Conservation (phyloP, 768 basidiomycete species). For the Russula virescens region DNA sequence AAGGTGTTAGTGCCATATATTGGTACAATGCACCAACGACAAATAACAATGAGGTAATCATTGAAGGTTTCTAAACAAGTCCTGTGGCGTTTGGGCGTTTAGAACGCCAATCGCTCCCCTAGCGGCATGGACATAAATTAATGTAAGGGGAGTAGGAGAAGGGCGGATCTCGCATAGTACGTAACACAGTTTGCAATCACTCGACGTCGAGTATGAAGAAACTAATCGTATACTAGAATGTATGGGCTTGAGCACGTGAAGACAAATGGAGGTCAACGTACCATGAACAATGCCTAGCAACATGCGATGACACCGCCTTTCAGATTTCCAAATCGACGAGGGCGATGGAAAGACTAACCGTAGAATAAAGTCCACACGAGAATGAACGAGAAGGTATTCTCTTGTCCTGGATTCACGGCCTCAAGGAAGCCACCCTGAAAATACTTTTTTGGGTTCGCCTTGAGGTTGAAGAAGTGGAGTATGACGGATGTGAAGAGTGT, state of each 20-base stretch:
- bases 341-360: slow-evolving; percentile 44
- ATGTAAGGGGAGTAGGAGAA: not conserved
- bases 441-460: slow-evolving; percentile 56
- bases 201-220: too few species aligned
- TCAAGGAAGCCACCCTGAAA: slow-evolving; percentile 58
- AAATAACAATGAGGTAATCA: not conserved
- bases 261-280: not conserved
- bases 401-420: slow-evolving; percentile 79
- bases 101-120: not conserved
- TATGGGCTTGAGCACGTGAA: not conserved
- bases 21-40: not conserved
- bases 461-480: slow-evolving; percentile 67
- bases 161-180: not conserved
- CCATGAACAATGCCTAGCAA: slow-evolving; percentile 42
- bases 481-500: slow-evolving; percentile 61
- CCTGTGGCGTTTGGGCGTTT: not conserved
- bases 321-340: slow-evolving; percentile 13
- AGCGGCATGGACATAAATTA: not conserved
- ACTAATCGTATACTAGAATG: slow-evolving; percentile 14
- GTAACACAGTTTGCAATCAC: too few species aligned
- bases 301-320: slow-evolving; percentile 12
- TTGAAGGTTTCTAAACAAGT: not conserved
- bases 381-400: slow-evolving; percentile 86
- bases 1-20: not conserved
- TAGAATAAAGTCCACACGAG: slow-evolving; percentile 93